Base-by-base conservation (phyloP, 441 rosid species). In the Populus hybrid region DNA sequence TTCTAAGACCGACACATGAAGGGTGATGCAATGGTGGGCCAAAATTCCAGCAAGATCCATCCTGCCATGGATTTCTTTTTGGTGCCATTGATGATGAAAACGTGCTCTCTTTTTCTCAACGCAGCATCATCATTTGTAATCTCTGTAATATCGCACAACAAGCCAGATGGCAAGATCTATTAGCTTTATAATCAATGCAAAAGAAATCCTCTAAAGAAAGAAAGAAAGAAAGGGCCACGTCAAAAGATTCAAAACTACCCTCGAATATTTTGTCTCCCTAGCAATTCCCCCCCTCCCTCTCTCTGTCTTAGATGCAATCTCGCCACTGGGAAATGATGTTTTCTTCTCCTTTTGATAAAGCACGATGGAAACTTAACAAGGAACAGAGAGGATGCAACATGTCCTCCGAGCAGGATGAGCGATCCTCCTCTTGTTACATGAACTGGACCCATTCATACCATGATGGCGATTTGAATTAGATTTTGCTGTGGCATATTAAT, bases 11-110 rank as follows among this genome's bases (percentile, higher is more conserved):
- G 70, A 73, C 78, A 78, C 64, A 76, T 74, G 77, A 74, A 38
- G 63, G 21, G 64, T 71, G 74, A 70, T 70, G 73, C 8, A 16
- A 35, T 35, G 70, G 85, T 82, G 86, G 88, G 67, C 80, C 88
- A 80, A 72, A 78, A 23, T 74, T 83, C 76, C 84, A 83, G 84
- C 84, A n/a, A 76, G 59, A 70, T 79, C 80, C 82, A 72, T 34
- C 81, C 63, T 59, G 26, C n/a, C 6, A 16, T 67, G 63, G 70
- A 46, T 75, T 53, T 72, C 68, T 46, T 71, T 83, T 71, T 59
- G 77, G 71, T 79, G 78, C 76, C 75, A 80, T 63, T 84, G 83
- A 81, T 83, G 83, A 83, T 83, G 82, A 65, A 78, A 72, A 78
- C 73, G 42, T 36, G 78, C 73, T 40, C 71, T 70, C 35, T 64